A percentile compares a stretch with the other conserved stretches of the same genome.
These are phyloP conservation scores for Setaria italica DNA, from an alignment of 202 grass and related monocot genomes.

Conservation along the genomic window DNA sequence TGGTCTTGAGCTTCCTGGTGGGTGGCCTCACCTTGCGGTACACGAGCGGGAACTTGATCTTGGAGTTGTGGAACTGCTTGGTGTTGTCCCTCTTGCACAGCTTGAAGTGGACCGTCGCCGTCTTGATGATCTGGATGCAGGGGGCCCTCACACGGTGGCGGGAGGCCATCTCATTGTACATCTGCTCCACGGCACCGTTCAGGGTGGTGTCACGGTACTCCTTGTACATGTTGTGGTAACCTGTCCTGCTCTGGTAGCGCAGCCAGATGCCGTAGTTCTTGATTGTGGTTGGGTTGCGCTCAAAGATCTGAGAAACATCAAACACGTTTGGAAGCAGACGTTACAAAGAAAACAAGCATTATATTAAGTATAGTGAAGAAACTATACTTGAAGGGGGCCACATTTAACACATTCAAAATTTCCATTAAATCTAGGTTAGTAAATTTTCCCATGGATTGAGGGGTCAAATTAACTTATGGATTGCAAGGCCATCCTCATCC, in stretches of 20 bases:
- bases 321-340: not conserved
- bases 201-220: slow-evolving; percentile 77
- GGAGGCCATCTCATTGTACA: slow-evolving; percentile 86
- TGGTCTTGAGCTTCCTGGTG: slow-evolving; percentile 75
- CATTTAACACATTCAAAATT: not conserved
- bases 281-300: slow-evolving; percentile 72
- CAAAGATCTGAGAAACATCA: slow-evolving; percentile 61
- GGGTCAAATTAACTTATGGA: not conserved
- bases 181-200: slow-evolving; percentile 72
- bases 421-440: not conserved
- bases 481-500: not conserved
- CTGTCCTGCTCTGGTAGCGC: slow-evolving; percentile 77
- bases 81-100: slow-evolving; percentile 85
- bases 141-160: slow-evolving; percentile 69
- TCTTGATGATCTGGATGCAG: slow-evolving; percentile 90
- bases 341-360: not conserved
- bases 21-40: slow-evolving; percentile 74
- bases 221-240: slow-evolving; percentile 92
- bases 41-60: slow-evolving; percentile 79
- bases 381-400: not conserved
- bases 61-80: slow-evolving; percentile 80
- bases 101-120: slow-evolving; percentile 66
- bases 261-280: slow-evolving; percentile 91
- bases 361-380: not conserved
- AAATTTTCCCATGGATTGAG: not conserved